Conservation (phyloP, 2,329 filamentous ascomycete genomes). For the Neurospora crassa region DNA sequence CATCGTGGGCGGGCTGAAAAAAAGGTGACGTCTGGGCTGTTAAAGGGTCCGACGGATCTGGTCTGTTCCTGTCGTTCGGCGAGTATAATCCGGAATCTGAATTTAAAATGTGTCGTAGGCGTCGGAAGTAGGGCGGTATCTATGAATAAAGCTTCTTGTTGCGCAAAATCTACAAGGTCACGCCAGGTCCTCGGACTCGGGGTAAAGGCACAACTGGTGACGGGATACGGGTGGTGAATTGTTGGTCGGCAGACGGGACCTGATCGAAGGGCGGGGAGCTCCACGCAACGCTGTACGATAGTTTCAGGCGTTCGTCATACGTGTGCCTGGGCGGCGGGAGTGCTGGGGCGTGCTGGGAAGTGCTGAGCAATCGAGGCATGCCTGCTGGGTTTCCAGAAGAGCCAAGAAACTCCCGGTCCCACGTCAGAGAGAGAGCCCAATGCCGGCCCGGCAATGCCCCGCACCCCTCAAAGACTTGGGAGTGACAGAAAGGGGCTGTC, state of each 20-base stretch:
- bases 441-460: neutral
- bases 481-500: neutral
- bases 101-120: neutral
- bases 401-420: neutral
- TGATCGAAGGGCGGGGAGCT: neutral
- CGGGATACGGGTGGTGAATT: neutral
- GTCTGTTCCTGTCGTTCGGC: neutral
- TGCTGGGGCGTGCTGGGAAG: neutral
- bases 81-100: neutral
- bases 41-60: neutral
- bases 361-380: neutral
- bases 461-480: neutral
- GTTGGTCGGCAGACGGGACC: neutral
- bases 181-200: neutral
- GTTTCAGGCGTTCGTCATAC: slow-evolving; percentile 15
- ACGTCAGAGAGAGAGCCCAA: neutral
- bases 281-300: neutral
- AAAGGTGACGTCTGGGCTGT: neutral
- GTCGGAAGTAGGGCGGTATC: neutral
- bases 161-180: neutral
- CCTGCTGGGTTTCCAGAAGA: neutral
- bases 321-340: slow-evolving; percentile 11
- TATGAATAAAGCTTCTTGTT: neutral
- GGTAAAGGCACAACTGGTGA: neutral
- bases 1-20: slow-evolving; percentile 42